A percentile compares a stretch with the other conserved stretches of the same genome.
phyloP scores from a whole-genome alignment of 2,329 filamentous ascomycete species.

The Fusarium nisikadoi region DNA sequence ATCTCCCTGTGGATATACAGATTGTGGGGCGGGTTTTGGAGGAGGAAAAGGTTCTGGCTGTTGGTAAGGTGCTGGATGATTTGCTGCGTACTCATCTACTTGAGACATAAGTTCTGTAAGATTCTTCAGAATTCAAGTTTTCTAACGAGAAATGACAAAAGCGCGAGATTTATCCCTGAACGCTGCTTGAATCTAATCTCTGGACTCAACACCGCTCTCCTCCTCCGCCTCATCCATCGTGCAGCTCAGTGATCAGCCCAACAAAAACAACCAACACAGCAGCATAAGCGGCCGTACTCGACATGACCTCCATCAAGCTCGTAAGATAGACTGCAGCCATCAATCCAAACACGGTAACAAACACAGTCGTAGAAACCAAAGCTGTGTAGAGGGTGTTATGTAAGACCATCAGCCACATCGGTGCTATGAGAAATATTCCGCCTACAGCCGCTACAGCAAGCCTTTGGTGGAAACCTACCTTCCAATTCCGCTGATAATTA shows the following conservation, averaged over 20 bases:
- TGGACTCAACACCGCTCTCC: fast-evolving
- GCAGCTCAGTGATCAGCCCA: not conserved
- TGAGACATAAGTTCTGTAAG: not conserved
- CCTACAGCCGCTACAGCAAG: not conserved
- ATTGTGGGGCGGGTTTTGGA: slow-evolving; percentile 21
- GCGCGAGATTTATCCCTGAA: fast-evolving
- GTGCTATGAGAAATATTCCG: not conserved
- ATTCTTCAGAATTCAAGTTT: not conserved
- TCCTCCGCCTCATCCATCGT: not conserved
- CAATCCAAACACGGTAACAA: not conserved
- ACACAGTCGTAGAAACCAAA: not conserved
- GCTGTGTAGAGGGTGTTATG: not conserved
- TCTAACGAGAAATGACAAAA: not conserved
- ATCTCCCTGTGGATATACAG: slow-evolving; percentile 24
- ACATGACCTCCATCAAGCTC: not conserved
- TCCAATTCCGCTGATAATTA: not conserved
- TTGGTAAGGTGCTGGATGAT: slow-evolving; percentile 20
- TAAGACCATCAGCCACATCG: slow-evolving; percentile 10
- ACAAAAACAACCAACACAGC: not conserved
- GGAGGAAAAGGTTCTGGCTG: slow-evolving; percentile 27
- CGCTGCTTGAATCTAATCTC: no score
- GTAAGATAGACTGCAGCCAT: not conserved
- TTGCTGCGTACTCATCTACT: not conserved
- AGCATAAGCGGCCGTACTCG: not conserved
- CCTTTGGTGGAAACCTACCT: not conserved